Evolutionary conservation across 257 asterid species (phyloP).

Genomic region (Solanum pinnatisectum): DNA sequence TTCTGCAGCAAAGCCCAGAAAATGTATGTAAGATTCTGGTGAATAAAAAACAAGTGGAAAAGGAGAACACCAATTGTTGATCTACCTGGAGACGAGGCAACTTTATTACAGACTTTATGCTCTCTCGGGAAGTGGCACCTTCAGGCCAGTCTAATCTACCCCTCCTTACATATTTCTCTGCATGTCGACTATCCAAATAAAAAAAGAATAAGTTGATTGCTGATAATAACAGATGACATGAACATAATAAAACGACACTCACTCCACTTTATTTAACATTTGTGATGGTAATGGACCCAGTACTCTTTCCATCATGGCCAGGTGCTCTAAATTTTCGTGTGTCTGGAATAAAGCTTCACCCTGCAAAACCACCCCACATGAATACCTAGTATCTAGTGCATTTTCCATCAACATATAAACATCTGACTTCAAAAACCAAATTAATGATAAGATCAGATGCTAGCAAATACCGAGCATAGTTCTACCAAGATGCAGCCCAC

Average conservation of each 20-base stretch:
- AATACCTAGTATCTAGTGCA: neutral
- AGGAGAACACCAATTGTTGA: neutral
- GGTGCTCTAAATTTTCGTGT: conserved; percentile 42
- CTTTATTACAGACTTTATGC: conserved; percentile 37
- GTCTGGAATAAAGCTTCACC: conserved; percentile 53
- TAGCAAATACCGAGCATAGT: conserved; percentile 32
- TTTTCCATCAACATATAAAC: neutral
- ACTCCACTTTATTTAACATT: conserved; percentile 42
- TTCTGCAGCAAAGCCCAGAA: conserved; percentile 19
- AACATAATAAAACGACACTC: conserved; percentile 4
- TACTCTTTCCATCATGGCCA: conserved; percentile 53
- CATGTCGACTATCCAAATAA: conserved; percentile 28
- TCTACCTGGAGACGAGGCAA: conserved; percentile 43
- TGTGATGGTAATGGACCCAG: conserved; percentile 37
- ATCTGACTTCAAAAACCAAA: neutral
- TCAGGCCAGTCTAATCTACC: conserved; percentile 51
- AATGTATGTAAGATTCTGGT: neutral
- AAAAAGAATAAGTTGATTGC: neutral
- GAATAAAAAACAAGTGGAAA: neutral
- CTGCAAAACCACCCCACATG: conserved; percentile 16
- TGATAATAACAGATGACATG: neutral
- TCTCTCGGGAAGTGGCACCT: conserved; percentile 45
- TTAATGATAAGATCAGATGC: neutral
- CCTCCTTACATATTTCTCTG: conserved; percentile 39
- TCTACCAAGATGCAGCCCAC: conserved; percentile 47